phyloP scores from a whole-genome alignment of 2,329 filamentous ascomycete genomes.

The Ophioceras dolichostomum region DNA sequence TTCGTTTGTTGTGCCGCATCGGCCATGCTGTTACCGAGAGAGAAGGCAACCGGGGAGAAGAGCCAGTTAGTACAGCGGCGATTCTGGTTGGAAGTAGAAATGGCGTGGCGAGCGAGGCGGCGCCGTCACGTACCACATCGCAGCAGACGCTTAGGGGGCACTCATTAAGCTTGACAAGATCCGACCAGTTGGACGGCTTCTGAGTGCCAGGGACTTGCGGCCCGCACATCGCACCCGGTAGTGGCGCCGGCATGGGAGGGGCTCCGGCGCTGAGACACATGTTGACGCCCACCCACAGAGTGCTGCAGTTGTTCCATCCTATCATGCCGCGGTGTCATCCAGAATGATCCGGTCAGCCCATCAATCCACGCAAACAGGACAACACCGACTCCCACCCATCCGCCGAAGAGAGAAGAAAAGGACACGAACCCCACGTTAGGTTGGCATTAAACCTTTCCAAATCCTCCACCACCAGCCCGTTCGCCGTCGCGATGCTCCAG shows the following conservation, averaged over 20 bases:
- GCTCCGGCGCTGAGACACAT: conserved; percentile 22
- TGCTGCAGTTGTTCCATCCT: conserved; percentile 18
- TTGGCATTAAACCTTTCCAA: conserved; percentile 16
- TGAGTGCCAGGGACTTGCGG: conserved; percentile 17
- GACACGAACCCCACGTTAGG: conserved; percentile 19
- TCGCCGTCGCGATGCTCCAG: conserved; percentile 12
- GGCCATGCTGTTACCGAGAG: no score
- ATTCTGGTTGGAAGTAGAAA: no score
- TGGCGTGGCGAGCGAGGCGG: no score
- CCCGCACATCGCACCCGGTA: conserved; percentile 19
- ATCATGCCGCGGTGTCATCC: neutral
- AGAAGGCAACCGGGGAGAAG: no score
- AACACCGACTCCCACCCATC: no score
- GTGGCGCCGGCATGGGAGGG: conserved; percentile 18
- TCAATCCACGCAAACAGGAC: no score
- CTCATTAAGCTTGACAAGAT: conserved; percentile 10
- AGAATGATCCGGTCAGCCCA: neutral
- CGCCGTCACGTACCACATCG: no score
- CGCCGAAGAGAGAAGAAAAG: neutral
- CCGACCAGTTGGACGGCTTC: conserved; percentile 7
- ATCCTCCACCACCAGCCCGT: conserved; percentile 3
- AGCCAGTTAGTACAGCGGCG: no score
- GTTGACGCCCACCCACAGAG: conserved; percentile 11
- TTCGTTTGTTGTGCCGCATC: conserved; percentile 14
- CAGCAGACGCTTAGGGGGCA: neutral